Percentiles rank a stretch among this genome's conserved stretches.
These are phyloP conservation scores for Diaporthe sp. DNA, from an alignment of 2,329 filamentous ascomycete genomes.

Conservation along the genomic window DNA sequence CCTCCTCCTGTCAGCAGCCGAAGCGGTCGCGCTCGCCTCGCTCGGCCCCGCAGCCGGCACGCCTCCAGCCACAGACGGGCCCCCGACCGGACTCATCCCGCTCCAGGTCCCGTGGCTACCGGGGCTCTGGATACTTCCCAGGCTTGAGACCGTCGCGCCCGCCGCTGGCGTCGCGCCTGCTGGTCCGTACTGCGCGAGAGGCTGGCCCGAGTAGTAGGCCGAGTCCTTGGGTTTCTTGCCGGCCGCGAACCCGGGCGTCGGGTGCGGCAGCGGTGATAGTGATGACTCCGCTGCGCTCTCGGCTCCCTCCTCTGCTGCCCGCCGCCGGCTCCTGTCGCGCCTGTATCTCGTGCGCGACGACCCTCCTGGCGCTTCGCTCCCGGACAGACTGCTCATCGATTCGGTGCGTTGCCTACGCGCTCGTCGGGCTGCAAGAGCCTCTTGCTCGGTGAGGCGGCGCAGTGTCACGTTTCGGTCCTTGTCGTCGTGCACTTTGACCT, in stretches of 20 bases:
- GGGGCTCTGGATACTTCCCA: conserved; percentile 59
- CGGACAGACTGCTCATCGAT: conserved; percentile 69
- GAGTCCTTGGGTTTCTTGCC: conserved; percentile 68
- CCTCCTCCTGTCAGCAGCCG: conserved; percentile 64
- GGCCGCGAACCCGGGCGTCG: conserved; percentile 68
- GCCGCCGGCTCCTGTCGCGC: conserved; percentile 62
- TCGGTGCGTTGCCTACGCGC: conserved; percentile 58
- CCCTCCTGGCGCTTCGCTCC: conserved; percentile 54
- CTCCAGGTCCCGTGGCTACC: conserved; percentile 67
- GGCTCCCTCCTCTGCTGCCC: conserved; percentile 57
- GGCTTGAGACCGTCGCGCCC: conserved; percentile 60
- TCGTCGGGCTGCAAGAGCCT: conserved; percentile 60
- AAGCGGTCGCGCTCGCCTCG: conserved; percentile 50
- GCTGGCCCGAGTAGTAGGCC: conserved; percentile 70
- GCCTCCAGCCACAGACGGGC: conserved; percentile 43
- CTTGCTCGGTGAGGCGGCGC: conserved; percentile 71
- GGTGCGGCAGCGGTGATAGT: conserved; percentile 64
- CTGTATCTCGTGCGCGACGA: conserved; percentile 63
- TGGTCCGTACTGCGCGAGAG: conserved; percentile 48
- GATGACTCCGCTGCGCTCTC: conserved; percentile 55
- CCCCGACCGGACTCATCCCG: conserved; percentile 56
- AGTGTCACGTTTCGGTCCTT: conserved; percentile 72
- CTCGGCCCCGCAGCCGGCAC: conserved; percentile 51
- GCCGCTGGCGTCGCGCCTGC: conserved; percentile 54
- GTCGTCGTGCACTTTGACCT: conserved; percentile 72